Base-by-base conservation (phyloP, 139 green algal species). In the Volvox reticuliferus region DNA sequence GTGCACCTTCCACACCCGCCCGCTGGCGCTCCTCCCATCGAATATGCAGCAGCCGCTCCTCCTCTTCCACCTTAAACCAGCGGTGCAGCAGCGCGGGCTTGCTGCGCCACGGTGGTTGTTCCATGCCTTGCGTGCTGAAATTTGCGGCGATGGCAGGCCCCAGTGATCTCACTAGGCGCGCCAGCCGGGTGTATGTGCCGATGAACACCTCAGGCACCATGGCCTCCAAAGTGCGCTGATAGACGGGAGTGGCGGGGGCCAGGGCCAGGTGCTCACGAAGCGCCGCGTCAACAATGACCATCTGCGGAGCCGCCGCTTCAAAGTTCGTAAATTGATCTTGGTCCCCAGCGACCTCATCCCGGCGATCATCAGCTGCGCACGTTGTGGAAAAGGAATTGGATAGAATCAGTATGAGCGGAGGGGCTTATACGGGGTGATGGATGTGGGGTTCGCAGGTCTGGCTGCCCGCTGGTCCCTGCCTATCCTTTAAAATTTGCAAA, bases 61-160 rank as follows among this genome's bases (percentile, higher is more conserved):
- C 30, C n/a, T 87, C 61, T 69, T 89, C 83, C 12, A 61, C 67
- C 3, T 13, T 13, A 22, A 61, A 14, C 86, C 86, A 90, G 86
- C 86, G 86, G 50, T 75, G 50, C 69, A 84, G 30, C n/a, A 90
- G 55, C 86, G 86, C 86, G 5, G 30, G 0, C 30, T 77, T 83
- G 86, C 86, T 69, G 73, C 86, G 86, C 86, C 86, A 90, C 13
- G 86, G 86, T 30, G 86, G 86, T 75, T 73, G 26, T n/a, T 90
- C 86, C 86, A 83, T 75, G 71, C 86, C 86, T 0, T 63, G 50
- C 26, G 17, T 19, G 30, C 28, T 63, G 73, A 90, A 90, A 69
- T 68, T 81, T 65, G 68, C 36, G 24, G 84, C 84, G 67, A 88
- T 68, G n/a, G 69, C 50, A 55, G 86, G 50, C 28, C 28, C 73